Evolutionary conservation across 2,329 filamentous ascomycete species (phyloP), one percentile per base, ranked within the genome.

Genomic region (Microsporum ferrugineum): DNA sequence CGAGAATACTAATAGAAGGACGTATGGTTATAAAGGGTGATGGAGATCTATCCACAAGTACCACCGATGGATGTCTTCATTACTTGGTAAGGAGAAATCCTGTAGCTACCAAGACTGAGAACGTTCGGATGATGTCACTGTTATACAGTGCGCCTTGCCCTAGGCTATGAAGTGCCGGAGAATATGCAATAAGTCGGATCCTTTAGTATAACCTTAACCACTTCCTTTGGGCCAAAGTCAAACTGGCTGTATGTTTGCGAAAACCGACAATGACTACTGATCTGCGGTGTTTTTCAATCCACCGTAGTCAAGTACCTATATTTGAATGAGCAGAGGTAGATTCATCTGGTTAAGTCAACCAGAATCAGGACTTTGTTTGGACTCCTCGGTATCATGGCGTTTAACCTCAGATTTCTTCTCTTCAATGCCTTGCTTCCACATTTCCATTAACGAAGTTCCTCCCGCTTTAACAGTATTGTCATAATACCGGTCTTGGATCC

Each of bases 401-500:
- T 36, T 31, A 5, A 6, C 8, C 27, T 61, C 45, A 41, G 34
- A 58, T 34, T 36, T 39, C 49, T 47, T 45, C 17, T 39, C 43
- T 31, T 60, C 53, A 36, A 60, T 1, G 2, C 62, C 62, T 34
- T 49, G 41, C 33, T 31, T 62, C 60, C 61, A 64, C 56, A 64
- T 33, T 17, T 12, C 43, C 60, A 59, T 61, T 43, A 64, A 58
- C 17, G 63, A 64, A 38, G 49, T 62, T 14, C 58, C 69, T 3
- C 71, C 70, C 63, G 69, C 62, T 55, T 60, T 38, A 63, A 65
- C 61, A 58, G 66, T 68, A 38, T 68, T 61, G 49, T 41, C 47
- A 41, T 61, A 49, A 34, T 68, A 59, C 59, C 64, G 66, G 49
- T 49, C 60, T 66, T 67, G 67, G 17, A 67, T 60, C 23, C 62